A percentile compares a stretch with the other conserved stretches of the same genome.
These are phyloP conservation scores for Colletotrichum higginsianum DNA, from an alignment of 2,329 filamentous ascomycete genomes.

Conservation along the genomic window DNA sequence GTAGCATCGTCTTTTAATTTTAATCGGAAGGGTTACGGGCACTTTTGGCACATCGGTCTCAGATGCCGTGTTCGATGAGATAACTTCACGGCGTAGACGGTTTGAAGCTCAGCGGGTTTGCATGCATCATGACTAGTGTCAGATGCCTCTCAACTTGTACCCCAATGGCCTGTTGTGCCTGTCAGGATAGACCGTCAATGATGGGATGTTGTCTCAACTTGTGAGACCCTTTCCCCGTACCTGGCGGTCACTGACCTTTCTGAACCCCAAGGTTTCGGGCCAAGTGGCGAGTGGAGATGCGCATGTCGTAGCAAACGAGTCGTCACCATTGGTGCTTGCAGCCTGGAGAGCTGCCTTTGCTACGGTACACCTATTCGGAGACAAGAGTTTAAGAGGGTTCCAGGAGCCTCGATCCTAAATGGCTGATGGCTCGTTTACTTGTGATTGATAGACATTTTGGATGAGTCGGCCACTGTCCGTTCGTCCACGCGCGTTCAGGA, in stretches of 20 bases:
- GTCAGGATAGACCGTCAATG: conserved; percentile 18
- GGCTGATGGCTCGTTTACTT: conserved; percentile 28
- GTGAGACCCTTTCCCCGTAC: conserved; percentile 39
- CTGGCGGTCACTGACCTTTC: conserved; percentile 21
- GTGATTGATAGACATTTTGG: conserved; percentile 40
- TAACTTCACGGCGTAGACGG: not conserved
- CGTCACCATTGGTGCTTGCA: conserved; percentile 23
- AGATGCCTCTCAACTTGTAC: conserved; percentile 26
- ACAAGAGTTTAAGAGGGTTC: conserved; percentile 4
- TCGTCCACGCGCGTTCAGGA: not conserved
- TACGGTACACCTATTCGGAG: not conserved
- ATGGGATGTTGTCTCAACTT: conserved; percentile 40
- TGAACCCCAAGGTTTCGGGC: conserved; percentile 33
- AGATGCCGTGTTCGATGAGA: too few species aligned
- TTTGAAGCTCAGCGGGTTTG: not conserved
- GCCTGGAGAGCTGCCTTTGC: conserved; percentile 8
- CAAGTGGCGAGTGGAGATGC: conserved; percentile 35
- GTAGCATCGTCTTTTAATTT: too few species aligned
- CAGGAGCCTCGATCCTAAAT: conserved; percentile 7
- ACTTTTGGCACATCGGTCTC: too few species aligned
- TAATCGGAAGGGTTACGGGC: conserved; percentile 7
- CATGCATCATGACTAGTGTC: conserved; percentile 40
- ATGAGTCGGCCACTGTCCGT: not conserved
- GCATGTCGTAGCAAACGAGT: conserved; percentile 32
- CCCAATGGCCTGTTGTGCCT: conserved; percentile 17